These are phyloP conservation scores for Fusarium caatingaense DNA, from an alignment of 2,329 filamentous ascomycete genomes.

Conservation along the genomic window DNA sequence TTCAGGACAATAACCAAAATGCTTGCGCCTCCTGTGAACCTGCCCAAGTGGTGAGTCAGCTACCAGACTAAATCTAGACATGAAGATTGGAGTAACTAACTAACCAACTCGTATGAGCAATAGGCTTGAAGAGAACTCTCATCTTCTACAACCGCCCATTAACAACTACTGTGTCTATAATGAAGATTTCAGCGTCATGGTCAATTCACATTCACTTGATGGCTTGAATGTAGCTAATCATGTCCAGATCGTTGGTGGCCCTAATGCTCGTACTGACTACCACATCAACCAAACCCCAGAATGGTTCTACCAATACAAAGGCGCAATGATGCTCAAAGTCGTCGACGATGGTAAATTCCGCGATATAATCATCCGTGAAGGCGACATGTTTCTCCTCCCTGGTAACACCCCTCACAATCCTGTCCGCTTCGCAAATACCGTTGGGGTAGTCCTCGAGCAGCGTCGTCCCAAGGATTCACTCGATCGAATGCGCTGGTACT, in stretches of 20 bases:
- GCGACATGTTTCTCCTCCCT: slow-evolving; percentile 92
- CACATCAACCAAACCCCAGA: slow-evolving; percentile 97
- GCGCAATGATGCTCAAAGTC: slow-evolving; percentile 92
- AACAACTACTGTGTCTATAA: slow-evolving; percentile 99
- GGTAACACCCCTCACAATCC: slow-evolving; percentile 97
- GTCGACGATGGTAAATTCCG: slow-evolving; percentile 79
- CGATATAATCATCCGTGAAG: slow-evolving; percentile 90
- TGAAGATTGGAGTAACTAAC: neutral
- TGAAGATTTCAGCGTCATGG: slow-evolving; percentile 84
- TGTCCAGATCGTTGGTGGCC: slow-evolving; percentile 85
- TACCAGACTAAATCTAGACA: neutral
- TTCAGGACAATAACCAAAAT: slow-evolving; percentile 49
- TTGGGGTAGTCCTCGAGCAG: slow-evolving; percentile 95
- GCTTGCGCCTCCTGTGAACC: slow-evolving; percentile 64
- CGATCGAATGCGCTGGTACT: slow-evolving; percentile 94
- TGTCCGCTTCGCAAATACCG: slow-evolving; percentile 90
- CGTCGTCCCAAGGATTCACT: slow-evolving; percentile 74
- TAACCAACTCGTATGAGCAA: slow-evolving; percentile 18
- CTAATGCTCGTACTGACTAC: slow-evolving; percentile 96
- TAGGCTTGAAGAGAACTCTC: slow-evolving; percentile 91
- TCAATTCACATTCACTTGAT: slow-evolving; percentile 45
- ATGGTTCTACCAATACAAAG: slow-evolving; percentile 98
- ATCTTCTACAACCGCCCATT: slow-evolving; percentile 91
- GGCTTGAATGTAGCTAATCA: neutral
- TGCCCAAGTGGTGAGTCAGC: slow-evolving; percentile 66